phyloP scores from a whole-genome alignment of 148 eudicot species.

The Gaultheria prostrata region DNA sequence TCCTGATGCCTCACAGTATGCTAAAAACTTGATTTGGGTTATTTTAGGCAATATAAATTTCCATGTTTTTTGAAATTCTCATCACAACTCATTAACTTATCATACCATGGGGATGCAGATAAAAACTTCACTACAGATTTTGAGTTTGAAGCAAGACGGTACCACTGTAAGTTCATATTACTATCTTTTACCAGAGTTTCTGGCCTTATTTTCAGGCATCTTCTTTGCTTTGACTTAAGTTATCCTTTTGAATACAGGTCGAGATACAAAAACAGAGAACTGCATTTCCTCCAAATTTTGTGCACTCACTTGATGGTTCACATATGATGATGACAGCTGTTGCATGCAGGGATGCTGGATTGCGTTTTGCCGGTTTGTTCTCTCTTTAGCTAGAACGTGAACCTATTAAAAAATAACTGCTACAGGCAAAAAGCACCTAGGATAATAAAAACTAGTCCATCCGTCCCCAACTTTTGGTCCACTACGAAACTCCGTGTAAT shows the following conservation, averaged over 20 bases:
- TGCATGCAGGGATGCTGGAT: constrained; percentile 85
- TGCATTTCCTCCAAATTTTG: constrained; percentile 93
- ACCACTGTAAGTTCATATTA: constrained; percentile 47
- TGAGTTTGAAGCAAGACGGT: constrained; percentile 74
- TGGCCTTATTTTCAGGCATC: background rate
- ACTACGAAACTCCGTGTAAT: too few species aligned
- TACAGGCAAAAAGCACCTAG: background rate
- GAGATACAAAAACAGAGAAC: constrained; percentile 74
- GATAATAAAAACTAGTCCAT: background rate
- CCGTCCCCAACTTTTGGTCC: too few species aligned
- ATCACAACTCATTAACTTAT: background rate
- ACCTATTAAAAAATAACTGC: background rate
- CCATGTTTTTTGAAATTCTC: background rate
- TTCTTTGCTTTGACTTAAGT: constrained; percentile 12
- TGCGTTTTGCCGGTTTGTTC: constrained; percentile 78
- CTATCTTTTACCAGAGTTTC: background rate
- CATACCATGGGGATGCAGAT: constrained; percentile 45
- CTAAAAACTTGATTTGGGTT: constrained; percentile 7
- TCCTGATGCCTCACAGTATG: background rate
- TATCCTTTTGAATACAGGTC: constrained; percentile 38
- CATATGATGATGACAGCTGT: constrained; percentile 99
- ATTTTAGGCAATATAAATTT: background rate
- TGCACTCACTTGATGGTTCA: constrained; percentile 87
- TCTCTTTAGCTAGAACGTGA: background rate
- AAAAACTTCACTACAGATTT: constrained; percentile 74